phyloP scores from a whole-genome alignment of 176 grass and related monocot species.

The Bromus sterilis region DNA sequence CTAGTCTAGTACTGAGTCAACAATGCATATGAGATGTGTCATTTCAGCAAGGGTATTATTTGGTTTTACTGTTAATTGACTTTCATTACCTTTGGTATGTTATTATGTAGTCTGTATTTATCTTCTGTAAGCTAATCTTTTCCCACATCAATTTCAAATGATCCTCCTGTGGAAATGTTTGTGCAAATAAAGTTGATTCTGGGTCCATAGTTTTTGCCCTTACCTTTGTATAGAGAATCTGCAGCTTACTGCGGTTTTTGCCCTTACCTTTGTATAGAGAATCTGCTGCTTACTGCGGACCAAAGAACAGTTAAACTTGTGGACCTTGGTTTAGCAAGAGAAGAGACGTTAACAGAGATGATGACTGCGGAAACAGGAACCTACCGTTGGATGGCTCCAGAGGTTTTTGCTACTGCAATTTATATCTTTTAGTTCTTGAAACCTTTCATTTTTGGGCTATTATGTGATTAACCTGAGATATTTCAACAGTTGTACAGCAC shows the following conservation, averaged over 20 bases:
- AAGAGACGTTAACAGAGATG: conserved; percentile 99
- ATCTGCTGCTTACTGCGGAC: conserved; percentile 78
- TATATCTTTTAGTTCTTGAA: background rate
- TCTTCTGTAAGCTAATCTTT: background rate
- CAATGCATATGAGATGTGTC: background rate
- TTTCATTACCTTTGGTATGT: background rate
- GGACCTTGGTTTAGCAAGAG: conserved; percentile 97
- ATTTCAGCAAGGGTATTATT: background rate
- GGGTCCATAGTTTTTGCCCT: conserved; percentile 7
- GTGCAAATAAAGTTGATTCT: conserved; percentile 17
- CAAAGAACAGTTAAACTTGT: conserved; percentile 95
- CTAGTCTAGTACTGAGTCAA: background rate
- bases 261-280: conserved; percentile 39
- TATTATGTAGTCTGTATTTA: background rate
- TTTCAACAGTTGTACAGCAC: conserved; percentile 84
- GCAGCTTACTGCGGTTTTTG: conserved; percentile 57
- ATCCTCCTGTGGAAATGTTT: background rate
- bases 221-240: conserved; percentile 59
- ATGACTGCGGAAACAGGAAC: conserved; percentile 99
- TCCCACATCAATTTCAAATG: background rate
- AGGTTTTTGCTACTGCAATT: conserved; percentile 42
- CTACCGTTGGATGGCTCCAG: conserved; percentile 99
- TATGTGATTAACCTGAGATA: conserved; percentile 15
- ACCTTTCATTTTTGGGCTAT: background rate
- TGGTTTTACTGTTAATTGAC: conserved; percentile 7